Evolutionary conservation across 495 filamentous ascomycete genomes (phyloP), one percentile per base, ranked within the genome.

Genomic region (Neurospora sp.): DNA sequence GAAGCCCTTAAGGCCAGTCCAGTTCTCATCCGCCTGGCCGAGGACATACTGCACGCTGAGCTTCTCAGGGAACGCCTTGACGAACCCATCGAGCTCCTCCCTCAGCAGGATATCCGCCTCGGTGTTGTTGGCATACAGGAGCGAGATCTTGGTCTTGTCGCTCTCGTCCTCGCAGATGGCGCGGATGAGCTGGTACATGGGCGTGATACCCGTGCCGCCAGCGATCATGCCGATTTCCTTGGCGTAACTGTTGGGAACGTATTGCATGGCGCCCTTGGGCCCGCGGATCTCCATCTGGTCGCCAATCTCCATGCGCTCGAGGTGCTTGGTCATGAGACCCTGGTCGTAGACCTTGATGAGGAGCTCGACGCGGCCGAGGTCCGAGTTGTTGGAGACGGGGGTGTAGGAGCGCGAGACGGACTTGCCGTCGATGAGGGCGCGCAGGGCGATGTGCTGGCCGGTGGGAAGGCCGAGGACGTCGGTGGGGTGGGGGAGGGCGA

Each of bases 41-140:
- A 89, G 72, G 69, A 87, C 78, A 71, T 88, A 86, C 73, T 82
- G 79, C 12, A 87, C 76, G 73, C 79, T 82, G 66, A 89, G 79
- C 71, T 85, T 85, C 4, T 81, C 72, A 0, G 81, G 82, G 59
- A 82, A 84, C 10, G 73, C 74, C 39, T 74, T 69, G 6, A 82
- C 84, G 74, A 86, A 86, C 2, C 77, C 72, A 16, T 88, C 86
- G 0, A 88, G 80, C 72, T 89, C 84, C 1, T 78, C 73, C 8
- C 85, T 78, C 31, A 94, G 80, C 42, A 94, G 83, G 66, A 93
- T 92, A 75, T 94, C 92, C 27, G 89, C 85, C 81, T 93, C 90
- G 23, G 75, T 84, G 69, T 90, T 84, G 80, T 93, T 93, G 73
- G 89, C 92, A 78, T 84, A 89, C 69, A 89, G 72, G 4, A 87